Evolutionary conservation across 1,139 yeast species (phyloP).

Genomic region (Zygoascus hellenicus): DNA sequence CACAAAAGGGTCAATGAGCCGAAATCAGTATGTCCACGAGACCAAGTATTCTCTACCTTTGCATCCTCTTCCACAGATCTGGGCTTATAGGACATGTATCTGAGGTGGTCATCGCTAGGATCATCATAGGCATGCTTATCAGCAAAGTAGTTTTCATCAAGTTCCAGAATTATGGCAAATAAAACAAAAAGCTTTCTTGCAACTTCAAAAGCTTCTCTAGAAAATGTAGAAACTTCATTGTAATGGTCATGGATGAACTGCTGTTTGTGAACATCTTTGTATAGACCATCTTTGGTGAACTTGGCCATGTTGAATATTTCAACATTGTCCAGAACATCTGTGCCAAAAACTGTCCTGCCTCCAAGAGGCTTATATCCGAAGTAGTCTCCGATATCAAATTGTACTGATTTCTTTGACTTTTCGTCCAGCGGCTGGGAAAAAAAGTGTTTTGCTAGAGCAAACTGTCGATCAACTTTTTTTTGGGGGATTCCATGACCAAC

Average conservation of each 20-base stretch:
- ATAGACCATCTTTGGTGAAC: slow-evolving; percentile 13
- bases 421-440: slow-evolving; percentile 13
- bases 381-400: slow-evolving; percentile 14
- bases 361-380: slow-evolving; percentile 15
- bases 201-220: slow-evolving; percentile 16
- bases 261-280: slow-evolving; percentile 2
- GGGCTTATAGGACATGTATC: slow-evolving; percentile 35
- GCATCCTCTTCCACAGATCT: slow-evolving; percentile 22
- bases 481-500: slow-evolving; percentile 14
- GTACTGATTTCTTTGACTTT: slow-evolving; percentile 9
- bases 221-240: slow-evolving; percentile 12
- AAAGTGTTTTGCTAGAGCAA: slow-evolving; percentile 14
- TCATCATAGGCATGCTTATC: slow-evolving; percentile 24
- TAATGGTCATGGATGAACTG: slow-evolving; percentile 12
- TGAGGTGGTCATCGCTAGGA: slow-evolving; percentile 28
- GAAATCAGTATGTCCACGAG: slow-evolving; percentile 35
- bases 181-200: slow-evolving; percentile 27
- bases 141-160: slow-evolving; percentile 29
- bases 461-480: slow-evolving; percentile 14
- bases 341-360: slow-evolving; percentile 13
- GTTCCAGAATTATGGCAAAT: slow-evolving; percentile 33
- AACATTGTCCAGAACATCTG: slow-evolving; percentile 15
- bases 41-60: slow-evolving; percentile 35
- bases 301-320: slow-evolving; percentile 17
- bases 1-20: slow-evolving; percentile 33